Base-by-base conservation (phyloP, 257 asterid species). In the Cynanchum wilfordii region DNA sequence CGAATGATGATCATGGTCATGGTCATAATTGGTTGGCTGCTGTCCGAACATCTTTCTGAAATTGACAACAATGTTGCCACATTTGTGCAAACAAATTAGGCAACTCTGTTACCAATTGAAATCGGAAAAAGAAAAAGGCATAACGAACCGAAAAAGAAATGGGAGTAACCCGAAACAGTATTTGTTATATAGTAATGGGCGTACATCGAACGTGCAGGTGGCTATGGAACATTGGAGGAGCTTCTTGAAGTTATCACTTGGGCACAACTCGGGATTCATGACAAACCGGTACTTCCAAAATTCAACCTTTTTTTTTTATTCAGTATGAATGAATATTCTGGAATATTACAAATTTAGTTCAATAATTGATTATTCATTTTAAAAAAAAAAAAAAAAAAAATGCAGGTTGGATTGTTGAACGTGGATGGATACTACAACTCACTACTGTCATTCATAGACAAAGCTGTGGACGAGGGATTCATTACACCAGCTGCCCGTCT, bases 351-450 rank as follows among this genome's bases (percentile, higher is more conserved):
- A 7, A 42, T 9, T 7, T 5, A 58, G 65, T 58, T 58, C 36
- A 25, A 58, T 38, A 4, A 57, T 5, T 42, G 47, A 42, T 42
- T 7, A 7, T 40, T 40, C 45, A 7, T 40, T 38, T 38, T 38
- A 0, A 7, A 38, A 30, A 30, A 30, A 30, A 30, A 30, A 30
- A 30, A 1, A 30, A 30, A 2, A 30, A 38, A 38, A 40, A 40
- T 42, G 22, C 90, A 93, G 98, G 97, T 93, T 71, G 98, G 98
- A 5, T 88, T 93, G 68, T 86, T 93, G 57, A 93, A 93, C 64
- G 98, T 93, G 52, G 98, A 93, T 79, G 97, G 98, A 3, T 93
- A 93, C 85, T 93, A 93, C 87, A 90, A 90, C 81, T 93, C 96
- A 70, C 79, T 93, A 55, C 56, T 93, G 87, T 83, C 82, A 38